Evolutionary conservation across 73 alveolate genomes (phyloP).

Genomic region (Paramecium caudatum): DNA sequence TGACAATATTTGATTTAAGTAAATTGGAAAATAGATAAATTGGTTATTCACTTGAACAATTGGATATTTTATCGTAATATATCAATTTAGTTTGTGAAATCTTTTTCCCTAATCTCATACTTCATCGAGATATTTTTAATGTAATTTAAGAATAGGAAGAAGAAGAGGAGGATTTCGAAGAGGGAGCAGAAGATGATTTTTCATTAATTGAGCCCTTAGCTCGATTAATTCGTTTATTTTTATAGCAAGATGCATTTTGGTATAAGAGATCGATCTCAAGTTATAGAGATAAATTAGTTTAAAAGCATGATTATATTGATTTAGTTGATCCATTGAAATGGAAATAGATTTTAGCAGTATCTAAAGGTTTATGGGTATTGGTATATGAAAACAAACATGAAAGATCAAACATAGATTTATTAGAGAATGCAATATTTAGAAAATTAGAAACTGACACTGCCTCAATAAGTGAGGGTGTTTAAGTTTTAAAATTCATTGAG

Average conservation of each 20-base stretch:
- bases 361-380: conserved; percentile 42
- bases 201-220: neutral
- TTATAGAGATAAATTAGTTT: conserved; percentile 38
- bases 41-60: conserved; percentile 15
- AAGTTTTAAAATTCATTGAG: neutral
- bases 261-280: conserved; percentile 22
- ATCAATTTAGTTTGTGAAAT: conserved; percentile 17
- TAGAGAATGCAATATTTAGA: conserved; percentile 26
- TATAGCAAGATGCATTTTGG: conserved; percentile 1
- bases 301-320: conserved; percentile 3
- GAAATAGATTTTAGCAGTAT: conserved; percentile 1
- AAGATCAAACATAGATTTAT: neutral
- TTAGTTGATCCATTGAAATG: conserved; percentile 38
- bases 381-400: conserved; percentile 3
- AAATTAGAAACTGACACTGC: conserved; percentile 39
- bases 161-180: neutral
- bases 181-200: neutral
- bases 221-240: conserved; percentile 7
- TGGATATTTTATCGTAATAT: conserved; percentile 11
- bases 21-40: conserved; percentile 23
- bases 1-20: conserved; percentile 21
- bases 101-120: neutral
- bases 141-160: neutral
- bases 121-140: neutral
- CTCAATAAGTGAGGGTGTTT: neutral